phyloP scores from a whole-genome alignment of 305 asterid genomes.

The Ajuga reptans region DNA sequence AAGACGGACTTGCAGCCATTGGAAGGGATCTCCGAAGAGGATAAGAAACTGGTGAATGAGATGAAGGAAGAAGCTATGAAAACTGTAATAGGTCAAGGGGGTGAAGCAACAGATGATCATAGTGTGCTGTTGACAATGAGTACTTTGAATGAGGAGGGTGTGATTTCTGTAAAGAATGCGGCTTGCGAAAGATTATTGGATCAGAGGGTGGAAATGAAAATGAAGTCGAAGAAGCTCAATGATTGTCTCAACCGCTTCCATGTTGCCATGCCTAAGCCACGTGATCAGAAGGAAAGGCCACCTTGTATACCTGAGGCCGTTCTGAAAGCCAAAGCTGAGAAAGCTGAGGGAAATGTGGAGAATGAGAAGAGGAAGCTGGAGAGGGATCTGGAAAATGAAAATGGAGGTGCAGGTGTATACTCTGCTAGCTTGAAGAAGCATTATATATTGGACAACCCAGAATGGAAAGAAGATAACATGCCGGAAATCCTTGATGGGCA shows the following conservation, averaged over 20 bases:
- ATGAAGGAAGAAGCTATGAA: slow-evolving; percentile 90
- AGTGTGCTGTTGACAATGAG: slow-evolving; percentile 85
- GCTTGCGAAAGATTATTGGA: slow-evolving; percentile 84
- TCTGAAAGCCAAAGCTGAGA: slow-evolving; percentile 65
- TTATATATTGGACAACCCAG: slow-evolving; percentile 68
- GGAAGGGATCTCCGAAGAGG: slow-evolving; percentile 72
- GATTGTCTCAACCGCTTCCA: slow-evolving; percentile 87
- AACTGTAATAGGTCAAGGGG: slow-evolving; percentile 82
- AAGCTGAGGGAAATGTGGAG: slow-evolving; percentile 49
- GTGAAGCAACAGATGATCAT: slow-evolving; percentile 58
- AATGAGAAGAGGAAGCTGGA: slow-evolving; percentile 69
- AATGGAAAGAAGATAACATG: slow-evolving; percentile 80
- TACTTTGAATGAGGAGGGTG: slow-evolving; percentile 77
- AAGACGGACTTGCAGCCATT: slow-evolving; percentile 85
- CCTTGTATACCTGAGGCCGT: slow-evolving; percentile 73
- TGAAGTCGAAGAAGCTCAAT: slow-evolving; percentile 75
- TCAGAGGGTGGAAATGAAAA: slow-evolving; percentile 83
- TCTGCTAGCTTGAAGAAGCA: slow-evolving; percentile 87
- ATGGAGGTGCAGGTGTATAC: slow-evolving; percentile 98
- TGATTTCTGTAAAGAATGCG: slow-evolving; percentile 73
- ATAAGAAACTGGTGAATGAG: slow-evolving; percentile 68
- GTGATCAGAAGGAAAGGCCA: slow-evolving; percentile 80
- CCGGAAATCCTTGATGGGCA: slow-evolving; percentile 91
- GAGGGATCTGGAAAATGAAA: slow-evolving; percentile 80
- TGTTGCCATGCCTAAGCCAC: slow-evolving; percentile 83